Percentiles rank a stretch among this genome's conserved stretches.
These are phyloP conservation scores for Rhododendron mucronatum DNA, from an alignment of 148 eudicot species.

Conservation along the genomic window DNA sequence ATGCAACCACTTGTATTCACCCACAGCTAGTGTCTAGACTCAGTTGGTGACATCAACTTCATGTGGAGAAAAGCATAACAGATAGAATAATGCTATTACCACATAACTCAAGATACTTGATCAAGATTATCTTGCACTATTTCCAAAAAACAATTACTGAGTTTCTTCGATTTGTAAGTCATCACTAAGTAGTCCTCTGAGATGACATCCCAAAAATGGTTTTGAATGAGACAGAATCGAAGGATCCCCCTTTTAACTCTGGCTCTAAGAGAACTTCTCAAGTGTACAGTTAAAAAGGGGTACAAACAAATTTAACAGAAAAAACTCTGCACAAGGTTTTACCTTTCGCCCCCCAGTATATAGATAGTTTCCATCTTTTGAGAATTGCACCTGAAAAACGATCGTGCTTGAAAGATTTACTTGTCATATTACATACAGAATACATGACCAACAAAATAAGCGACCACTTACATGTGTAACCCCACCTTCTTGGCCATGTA, in stretches of 20 bases:
- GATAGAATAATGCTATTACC: background rate
- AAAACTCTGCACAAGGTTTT: background rate
- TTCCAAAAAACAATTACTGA: background rate
- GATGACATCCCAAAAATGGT: background rate
- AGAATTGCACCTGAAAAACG: constrained; percentile 76
- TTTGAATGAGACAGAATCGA: background rate
- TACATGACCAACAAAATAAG: background rate
- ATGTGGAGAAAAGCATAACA: background rate
- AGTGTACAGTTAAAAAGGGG: background rate
- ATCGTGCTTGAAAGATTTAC: constrained; percentile 3
- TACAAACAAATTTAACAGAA: background rate
- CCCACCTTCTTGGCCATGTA: constrained; percentile 99
- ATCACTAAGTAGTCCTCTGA: background rate
- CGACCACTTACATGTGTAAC: constrained; percentile 83
- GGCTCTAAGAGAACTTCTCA: background rate
- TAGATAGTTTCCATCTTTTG: constrained; percentile 93
- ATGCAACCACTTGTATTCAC: background rate
- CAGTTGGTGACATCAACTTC: background rate
- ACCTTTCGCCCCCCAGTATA: constrained; percentile 98
- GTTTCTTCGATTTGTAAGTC: background rate
- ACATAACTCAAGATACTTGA: background rate
- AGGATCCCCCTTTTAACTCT: background rate
- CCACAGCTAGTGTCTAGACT: background rate
- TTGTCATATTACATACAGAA: background rate
- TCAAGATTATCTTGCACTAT: background rate